These are phyloP conservation scores for Kazachstania sp. DNA, from an alignment of 1,139 yeast species.

Conservation along the genomic window DNA sequence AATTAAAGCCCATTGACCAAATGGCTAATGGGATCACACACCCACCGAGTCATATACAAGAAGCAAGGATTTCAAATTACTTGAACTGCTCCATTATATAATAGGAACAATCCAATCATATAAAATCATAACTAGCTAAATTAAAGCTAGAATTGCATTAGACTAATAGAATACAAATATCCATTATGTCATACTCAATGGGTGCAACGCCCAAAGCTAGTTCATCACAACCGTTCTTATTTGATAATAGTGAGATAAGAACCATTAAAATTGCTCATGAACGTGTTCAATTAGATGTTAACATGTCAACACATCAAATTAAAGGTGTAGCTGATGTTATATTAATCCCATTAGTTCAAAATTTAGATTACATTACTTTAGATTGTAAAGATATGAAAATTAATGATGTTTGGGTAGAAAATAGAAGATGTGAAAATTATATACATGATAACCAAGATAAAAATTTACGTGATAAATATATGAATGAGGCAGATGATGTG, in stretches of 20 bases:
- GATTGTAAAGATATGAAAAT: slow-evolving; percentile 78
- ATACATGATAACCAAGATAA: slow-evolving; percentile 41
- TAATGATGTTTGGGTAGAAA: slow-evolving; percentile 50
- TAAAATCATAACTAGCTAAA: too few species aligned
- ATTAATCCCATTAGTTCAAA: slow-evolving; percentile 58
- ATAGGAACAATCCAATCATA: too few species aligned
- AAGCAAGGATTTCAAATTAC: too few species aligned
- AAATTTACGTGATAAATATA: slow-evolving; percentile 17
- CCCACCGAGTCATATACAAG: too few species aligned
- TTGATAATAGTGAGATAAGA: slow-evolving; percentile 13
- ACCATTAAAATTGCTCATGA: slow-evolving; percentile 57
- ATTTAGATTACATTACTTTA: slow-evolving; percentile 50
- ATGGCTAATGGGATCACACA: too few species aligned
- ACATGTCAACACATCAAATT: slow-evolving; percentile 44
- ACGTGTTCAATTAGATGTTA: slow-evolving; percentile 58
- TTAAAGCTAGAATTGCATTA: too few species aligned
- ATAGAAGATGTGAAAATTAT: slow-evolving; percentile 46
- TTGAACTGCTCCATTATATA: too few species aligned
- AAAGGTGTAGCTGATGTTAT: slow-evolving; percentile 81
- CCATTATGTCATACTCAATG: slow-evolving; percentile 10
- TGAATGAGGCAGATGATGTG: slow-evolving; percentile 13
- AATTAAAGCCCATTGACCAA: too few species aligned
- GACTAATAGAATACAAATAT: too few species aligned
- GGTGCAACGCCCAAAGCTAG: slow-evolving; percentile 10
- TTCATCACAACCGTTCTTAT: slow-evolving; percentile 6